Evolutionary conservation across 805 yeast species (phyloP), one percentile per base, ranked within the genome.

Genomic region (Zygosaccharomyces gambellarensis): DNA sequence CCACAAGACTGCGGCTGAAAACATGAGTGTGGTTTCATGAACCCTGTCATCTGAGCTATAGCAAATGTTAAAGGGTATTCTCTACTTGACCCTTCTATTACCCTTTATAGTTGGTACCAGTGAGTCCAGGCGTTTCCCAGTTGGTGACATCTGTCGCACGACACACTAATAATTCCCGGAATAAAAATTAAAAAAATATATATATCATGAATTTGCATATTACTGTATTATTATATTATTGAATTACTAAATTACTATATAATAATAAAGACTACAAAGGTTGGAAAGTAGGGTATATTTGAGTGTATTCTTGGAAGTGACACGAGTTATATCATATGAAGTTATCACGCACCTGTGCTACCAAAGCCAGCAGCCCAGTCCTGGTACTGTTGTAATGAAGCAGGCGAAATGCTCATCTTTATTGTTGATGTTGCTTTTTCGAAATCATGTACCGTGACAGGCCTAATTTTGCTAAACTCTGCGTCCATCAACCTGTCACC

Each of bases 321-420:
- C 9, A 6, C 9, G 6, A 6, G 9, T 25, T 5, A 25, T 25
- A 25, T 22, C 17, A 31, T 31, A 31, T 5, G 19, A n/a, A n/a
- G 1, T n/a, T 12, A n/a, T 66, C 65, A 88, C n/a, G 87, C 96
- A 23, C 97, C 97, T 10, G 90, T 83, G 17, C 96, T 87, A 7
- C 98, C 99, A 65, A 80, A 92, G 62, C 83, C 74, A 36, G 72
- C 66, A 1, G 97, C 94, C 98, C 99, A 92, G 23, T 86, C 83
- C 58, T 87, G 96, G 67, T 88, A 94, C 56, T 81, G 80, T 32
- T 71, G 68, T 47, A 92, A 71, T 5, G 96, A 95, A 58, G 87
- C 92, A 31, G 75, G 75, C 9, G 95, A 84, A 9, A 94, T 98
- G 71, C 96, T 87, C 14, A 96, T 96, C 52, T 95, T 76, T 47